These are phyloP conservation scores for Candida pseudoglaebosa DNA, from an alignment of 805 yeast species.

Conservation along the genomic window DNA sequence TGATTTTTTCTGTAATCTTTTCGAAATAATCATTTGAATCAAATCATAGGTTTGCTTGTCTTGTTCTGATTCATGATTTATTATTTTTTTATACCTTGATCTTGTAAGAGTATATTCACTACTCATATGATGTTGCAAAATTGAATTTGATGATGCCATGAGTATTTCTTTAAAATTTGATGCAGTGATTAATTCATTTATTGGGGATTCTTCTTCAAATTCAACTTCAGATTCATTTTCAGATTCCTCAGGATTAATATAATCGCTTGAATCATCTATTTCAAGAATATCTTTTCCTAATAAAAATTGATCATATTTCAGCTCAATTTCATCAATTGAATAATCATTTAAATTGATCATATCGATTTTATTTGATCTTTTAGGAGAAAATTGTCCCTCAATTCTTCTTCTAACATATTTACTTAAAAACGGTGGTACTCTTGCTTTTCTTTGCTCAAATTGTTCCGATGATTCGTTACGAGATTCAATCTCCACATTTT, in stretches of 20 bases:
- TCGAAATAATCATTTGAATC: slow-evolving; percentile 17
- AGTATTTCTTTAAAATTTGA: slow-evolving; percentile 25
- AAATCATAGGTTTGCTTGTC: slow-evolving; percentile 17
- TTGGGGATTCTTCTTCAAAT: slow-evolving; percentile 9
- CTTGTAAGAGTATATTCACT: slow-evolving; percentile 28
- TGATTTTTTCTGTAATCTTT: slow-evolving; percentile 3
- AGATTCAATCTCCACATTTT: not conserved
- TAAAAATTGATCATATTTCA: slow-evolving; percentile 22
- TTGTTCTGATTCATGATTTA: not conserved
- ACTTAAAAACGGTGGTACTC: slow-evolving; percentile 26
- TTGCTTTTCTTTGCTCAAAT: slow-evolving; percentile 15
- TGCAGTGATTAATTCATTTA: slow-evolving; percentile 22
- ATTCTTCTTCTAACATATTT: slow-evolving; percentile 22
- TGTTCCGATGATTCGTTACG: slow-evolving; percentile 14
- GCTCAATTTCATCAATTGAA: slow-evolving; percentile 15
- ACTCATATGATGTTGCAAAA: slow-evolving; percentile 25
- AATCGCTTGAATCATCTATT: slow-evolving; percentile 33
- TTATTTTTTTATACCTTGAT: slow-evolving; percentile 19
- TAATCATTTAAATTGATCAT: slow-evolving; percentile 13
- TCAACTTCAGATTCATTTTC: slow-evolving; percentile 14
- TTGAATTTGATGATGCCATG: slow-evolving; percentile 11
- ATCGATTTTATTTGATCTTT: slow-evolving; percentile 4
- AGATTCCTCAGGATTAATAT: slow-evolving; percentile 19
- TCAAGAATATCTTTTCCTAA: slow-evolving; percentile 30
- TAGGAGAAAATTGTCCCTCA: slow-evolving; percentile 12